Conservation (phyloP, 2,329 filamentous ascomycete genomes). For the Nemania sp. region DNA sequence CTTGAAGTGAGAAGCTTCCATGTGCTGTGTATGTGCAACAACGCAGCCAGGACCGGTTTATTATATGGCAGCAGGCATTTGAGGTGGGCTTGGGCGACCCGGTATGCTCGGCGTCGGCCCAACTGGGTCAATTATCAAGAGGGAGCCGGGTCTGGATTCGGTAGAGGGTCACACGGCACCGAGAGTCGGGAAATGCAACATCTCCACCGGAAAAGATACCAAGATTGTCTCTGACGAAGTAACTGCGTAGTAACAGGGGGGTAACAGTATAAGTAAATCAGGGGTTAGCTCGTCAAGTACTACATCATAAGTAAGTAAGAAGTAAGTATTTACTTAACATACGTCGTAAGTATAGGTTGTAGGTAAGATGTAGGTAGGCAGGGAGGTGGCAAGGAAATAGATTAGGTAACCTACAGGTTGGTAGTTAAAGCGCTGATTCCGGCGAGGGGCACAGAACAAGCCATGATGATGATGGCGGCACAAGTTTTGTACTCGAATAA, state of each 20-base stretch:
- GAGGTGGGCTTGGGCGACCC: neutral
- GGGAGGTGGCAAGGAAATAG: too few species aligned
- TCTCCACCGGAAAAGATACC: constrained; percentile 10
- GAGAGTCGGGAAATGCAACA: constrained; percentile 33
- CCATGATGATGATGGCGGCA: too few species aligned
- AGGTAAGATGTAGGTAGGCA: too few species aligned
- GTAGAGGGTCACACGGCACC: constrained; percentile 30
- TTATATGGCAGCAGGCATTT: constrained; percentile 19
- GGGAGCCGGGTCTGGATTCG: neutral
- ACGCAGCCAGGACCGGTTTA: neutral
- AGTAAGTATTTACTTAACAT: too few species aligned
- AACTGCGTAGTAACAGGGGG: neutral
- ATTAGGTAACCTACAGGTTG: too few species aligned
- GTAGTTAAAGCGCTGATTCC: too few species aligned
- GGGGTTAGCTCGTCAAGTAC: neutral
- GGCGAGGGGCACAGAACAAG: too few species aligned
- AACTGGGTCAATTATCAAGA: constrained; percentile 6
- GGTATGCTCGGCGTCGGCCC: neutral
- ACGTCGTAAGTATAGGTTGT: too few species aligned
- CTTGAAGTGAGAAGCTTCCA: neutral
- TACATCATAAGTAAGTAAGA: too few species aligned
- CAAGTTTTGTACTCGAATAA: too few species aligned
- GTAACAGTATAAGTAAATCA: neutral
- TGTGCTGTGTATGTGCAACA: neutral
- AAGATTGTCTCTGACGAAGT: too few species aligned